Conservation (phyloP, 495 filamentous ascomycete genomes). For the Xylaria bambusicola region DNA sequence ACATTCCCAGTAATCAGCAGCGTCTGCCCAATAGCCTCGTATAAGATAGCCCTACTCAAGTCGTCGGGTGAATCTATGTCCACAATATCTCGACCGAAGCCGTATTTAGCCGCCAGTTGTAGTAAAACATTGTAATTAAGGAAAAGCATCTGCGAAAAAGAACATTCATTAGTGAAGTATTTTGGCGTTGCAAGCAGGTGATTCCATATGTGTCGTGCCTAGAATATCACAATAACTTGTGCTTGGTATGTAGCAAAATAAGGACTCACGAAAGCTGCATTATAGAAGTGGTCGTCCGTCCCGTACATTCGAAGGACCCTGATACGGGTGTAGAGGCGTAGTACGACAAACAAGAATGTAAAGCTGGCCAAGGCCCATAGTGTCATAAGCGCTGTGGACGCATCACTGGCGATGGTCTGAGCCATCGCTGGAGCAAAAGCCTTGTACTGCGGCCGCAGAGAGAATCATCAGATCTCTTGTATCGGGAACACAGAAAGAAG, state of each 20-base stretch:
- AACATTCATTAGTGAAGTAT: neutral
- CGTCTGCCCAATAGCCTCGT: constrained; percentile 9
- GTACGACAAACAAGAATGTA: constrained; percentile 1
- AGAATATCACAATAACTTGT: neutral
- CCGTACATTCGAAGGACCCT: neutral
- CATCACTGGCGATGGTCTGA: neutral
- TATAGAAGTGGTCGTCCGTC: neutral
- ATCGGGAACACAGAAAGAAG: neutral
- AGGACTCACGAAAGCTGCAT: constrained; percentile 6
- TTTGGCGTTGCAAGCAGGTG: too few relatives aligned
- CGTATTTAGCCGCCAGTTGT: neutral
- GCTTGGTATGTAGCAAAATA: neutral
- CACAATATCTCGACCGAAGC: neutral
- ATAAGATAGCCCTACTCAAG: neutral
- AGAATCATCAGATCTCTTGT: neutral
- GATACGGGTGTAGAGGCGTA: constrained; percentile 1
- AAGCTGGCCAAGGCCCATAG: constrained; percentile 2
- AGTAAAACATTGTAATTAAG: neutral
- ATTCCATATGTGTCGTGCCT: too few relatives aligned
- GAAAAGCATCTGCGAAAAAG: neutral
- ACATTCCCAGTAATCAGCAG: constrained; percentile 11
- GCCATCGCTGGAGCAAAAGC: neutral
- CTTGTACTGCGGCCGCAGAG: neutral
- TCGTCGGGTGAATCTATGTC: neutral
- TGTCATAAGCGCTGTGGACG: neutral